Base-by-base conservation (phyloP, 345 rosid genomes). In the Linum lewisii region DNA sequence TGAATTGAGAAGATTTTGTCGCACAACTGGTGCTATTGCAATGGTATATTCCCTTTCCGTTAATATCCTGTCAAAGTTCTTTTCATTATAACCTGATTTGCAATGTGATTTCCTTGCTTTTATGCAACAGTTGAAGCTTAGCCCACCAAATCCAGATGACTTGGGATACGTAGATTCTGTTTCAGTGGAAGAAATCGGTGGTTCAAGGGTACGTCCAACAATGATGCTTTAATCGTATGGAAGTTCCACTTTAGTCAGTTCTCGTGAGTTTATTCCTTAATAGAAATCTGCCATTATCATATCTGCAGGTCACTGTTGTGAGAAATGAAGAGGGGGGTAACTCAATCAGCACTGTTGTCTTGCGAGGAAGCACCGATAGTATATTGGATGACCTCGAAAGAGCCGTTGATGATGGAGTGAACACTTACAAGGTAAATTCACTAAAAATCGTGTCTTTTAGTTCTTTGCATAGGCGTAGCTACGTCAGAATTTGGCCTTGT, bases 351-450 rank as follows among this genome's bases (percentile, higher is more conserved):
- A 90, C 99, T 57, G 90, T 94, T 68, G 87, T 94, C 66, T 70
- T 94, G 68, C 86, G 97, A 60, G 97, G 96, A 73, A 90, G 97
- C 70, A 94, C 99, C 0, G 95, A 87, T 45, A 87, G 99, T 71
- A 90, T 87, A 58, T 74, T 94, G 66, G 99, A 94, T 66, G 97
- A 94, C 71, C 97, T 90, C 72, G 99, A 94, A 79, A 83, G 97
- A 82, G 99, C 99, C 24, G 90, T 94, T 68, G 99, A 94, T 53
- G 99, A 94, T 72, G 99, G 99, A 74, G 99, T 94, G 57, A 94
- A 94, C 51, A 90, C 96, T n/a, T 94, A 90, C 74, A 94, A 90
- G 96, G 99, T 94, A 63, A 57, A 60, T 65, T 66, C 72, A 11
- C 59, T 50, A 21, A 42, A 34, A 36, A 29, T 45, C 36, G 53